Conservation (phyloP, 1,139 yeast genomes). For the Blastobotrys ciferrii region DNA sequence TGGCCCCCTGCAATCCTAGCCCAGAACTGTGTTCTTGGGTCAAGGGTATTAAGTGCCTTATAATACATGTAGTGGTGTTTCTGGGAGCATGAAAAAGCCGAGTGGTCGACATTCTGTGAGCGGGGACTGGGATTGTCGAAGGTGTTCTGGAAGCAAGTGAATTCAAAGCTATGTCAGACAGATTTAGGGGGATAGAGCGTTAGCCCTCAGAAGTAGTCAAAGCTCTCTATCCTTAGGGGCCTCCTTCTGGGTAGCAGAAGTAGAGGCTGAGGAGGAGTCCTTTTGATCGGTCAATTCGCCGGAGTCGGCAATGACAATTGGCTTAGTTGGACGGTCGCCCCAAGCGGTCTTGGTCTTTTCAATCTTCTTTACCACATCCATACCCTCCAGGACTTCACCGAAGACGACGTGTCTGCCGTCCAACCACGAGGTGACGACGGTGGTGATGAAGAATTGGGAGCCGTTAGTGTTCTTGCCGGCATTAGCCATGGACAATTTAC, state of each 20-base stretch:
- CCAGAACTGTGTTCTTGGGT: too few relatives aligned
- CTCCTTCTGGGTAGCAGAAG: slow-evolving; percentile 15
- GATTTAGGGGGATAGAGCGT: slow-evolving; percentile 14
- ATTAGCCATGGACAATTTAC: slow-evolving; percentile 81
- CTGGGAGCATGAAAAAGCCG: too few relatives aligned
- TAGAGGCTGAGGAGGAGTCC: slow-evolving; percentile 14
- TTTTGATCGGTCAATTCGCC: slow-evolving; percentile 52
- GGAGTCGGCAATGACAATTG: slow-evolving; percentile 67
- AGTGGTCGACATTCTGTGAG: too few relatives aligned
- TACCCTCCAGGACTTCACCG: slow-evolving; percentile 89
- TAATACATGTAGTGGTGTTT: too few relatives aligned
- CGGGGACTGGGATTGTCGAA: too few relatives aligned
- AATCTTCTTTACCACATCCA: slow-evolving; percentile 73
- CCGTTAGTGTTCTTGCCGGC: slow-evolving; percentile 97
- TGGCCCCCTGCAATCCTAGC: too few relatives aligned
- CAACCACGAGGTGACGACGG: slow-evolving; percentile 86
- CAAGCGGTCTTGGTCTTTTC: slow-evolving; percentile 72
- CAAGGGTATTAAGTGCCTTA: too few relatives aligned
- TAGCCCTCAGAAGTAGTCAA: slow-evolving; percentile 22
- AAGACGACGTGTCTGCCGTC: slow-evolving; percentile 95
- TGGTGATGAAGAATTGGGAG: slow-evolving; percentile 92
- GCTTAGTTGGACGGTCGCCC: slow-evolving; percentile 69
- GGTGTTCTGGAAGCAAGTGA: too few relatives aligned
- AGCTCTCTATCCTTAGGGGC: slow-evolving; percentile 20
- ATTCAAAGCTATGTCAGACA: too few relatives aligned